Conservation (phyloP, 495 filamentous ascomycete species). For the Rhizodiscina lignyota region DNA sequence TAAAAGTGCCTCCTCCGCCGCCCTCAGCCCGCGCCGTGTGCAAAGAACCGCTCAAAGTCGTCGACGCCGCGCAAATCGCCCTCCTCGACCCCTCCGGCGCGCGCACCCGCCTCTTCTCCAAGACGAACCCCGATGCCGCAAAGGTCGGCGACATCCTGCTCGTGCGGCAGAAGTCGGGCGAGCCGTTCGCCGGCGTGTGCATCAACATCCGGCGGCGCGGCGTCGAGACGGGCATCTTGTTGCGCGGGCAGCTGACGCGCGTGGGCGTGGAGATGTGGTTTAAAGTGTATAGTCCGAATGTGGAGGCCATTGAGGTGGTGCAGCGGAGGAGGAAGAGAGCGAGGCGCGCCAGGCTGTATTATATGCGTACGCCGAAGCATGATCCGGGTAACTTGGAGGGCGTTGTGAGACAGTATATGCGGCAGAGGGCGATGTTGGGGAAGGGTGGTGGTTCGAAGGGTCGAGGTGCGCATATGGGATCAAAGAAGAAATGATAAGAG, state of each 20-base stretch:
- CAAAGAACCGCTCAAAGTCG: slow-evolving; percentile 38
- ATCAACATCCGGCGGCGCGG: slow-evolving; percentile 70
- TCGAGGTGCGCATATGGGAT: too few relatives aligned
- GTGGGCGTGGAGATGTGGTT: slow-evolving; percentile 96
- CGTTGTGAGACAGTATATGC: slow-evolving; percentile 50
- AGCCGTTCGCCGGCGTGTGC: slow-evolving; percentile 79
- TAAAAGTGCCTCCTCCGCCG: too few relatives aligned
- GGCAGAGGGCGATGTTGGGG: slow-evolving; percentile 36
- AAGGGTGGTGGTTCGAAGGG: too few relatives aligned
- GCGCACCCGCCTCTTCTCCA: slow-evolving; percentile 64
- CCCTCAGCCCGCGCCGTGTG: slow-evolving; percentile 6
- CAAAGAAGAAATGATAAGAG: too few relatives aligned
- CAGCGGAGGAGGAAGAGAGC: slow-evolving; percentile 69
- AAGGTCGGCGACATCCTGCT: slow-evolving; percentile 80
- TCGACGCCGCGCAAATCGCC: slow-evolving; percentile 48
- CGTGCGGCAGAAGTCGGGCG: slow-evolving; percentile 63
- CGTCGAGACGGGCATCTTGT: slow-evolving; percentile 68
- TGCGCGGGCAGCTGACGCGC: slow-evolving; percentile 65
- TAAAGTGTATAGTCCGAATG: slow-evolving; percentile 80
- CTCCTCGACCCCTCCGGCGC: slow-evolving; percentile 70
- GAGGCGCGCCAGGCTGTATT: slow-evolving; percentile 76
- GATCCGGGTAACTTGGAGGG: slow-evolving; percentile 56
- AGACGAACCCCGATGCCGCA: slow-evolving; percentile 53
- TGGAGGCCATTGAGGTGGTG: slow-evolving; percentile 85
- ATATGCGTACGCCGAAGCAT: slow-evolving; percentile 65